Conservation (phyloP, 2,329 filamentous ascomycete genomes). For the Grosmannia huntii region DNA sequence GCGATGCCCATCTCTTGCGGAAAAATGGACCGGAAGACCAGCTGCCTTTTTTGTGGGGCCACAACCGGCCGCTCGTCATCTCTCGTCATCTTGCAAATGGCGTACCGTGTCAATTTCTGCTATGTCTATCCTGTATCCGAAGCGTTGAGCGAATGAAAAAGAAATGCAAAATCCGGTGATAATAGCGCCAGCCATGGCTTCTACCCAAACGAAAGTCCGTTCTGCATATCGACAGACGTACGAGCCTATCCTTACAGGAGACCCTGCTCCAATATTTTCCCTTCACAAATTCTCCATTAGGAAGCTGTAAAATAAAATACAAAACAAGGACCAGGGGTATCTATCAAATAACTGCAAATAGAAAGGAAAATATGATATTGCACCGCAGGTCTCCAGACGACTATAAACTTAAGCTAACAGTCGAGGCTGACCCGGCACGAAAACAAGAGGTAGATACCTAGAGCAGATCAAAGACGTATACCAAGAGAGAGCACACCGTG, state of each 20-base stretch:
- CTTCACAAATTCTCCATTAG: not conserved
- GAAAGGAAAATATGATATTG: not conserved
- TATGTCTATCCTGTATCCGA: not conserved
- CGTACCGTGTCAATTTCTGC: not conserved
- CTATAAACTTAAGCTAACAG: not conserved
- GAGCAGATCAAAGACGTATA: not conserved
- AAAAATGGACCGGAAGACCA: not conserved
- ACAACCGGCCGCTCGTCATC: not conserved
- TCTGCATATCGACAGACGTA: not conserved
- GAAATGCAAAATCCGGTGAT: not conserved
- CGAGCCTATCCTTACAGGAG: not conserved
- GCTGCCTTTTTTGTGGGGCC: not conserved
- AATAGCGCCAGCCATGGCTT: not conserved
- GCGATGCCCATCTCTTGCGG: not conserved
- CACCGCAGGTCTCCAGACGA: not conserved
- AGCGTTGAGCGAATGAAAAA: not conserved
- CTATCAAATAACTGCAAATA: not conserved
- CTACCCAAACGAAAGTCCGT: not conserved
- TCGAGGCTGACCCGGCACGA: not conserved
- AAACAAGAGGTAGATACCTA: not conserved
- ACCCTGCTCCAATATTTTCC: not conserved
- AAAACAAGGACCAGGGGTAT: constrained; percentile 1
- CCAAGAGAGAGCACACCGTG: not conserved
- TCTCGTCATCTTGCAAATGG: too few species aligned
- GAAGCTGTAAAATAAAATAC: not conserved